phyloP scores from a whole-genome alignment of 2,329 filamentous ascomycete genomes.

The Colletotrichum sp. region DNA sequence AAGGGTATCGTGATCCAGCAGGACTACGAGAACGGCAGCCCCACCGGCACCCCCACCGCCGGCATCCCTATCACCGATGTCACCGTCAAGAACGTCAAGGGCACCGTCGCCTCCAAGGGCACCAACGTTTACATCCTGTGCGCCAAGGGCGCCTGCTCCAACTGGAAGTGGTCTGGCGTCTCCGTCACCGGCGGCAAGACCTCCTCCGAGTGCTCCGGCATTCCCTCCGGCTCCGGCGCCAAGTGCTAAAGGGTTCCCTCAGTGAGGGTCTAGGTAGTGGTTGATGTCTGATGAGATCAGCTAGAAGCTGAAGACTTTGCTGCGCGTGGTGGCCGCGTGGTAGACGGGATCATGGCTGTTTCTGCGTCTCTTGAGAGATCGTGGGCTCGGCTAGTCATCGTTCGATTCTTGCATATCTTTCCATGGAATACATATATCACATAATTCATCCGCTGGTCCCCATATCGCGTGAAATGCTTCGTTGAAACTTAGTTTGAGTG shows the following conservation, averaged over 20 bases:
- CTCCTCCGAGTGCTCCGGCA: slow-evolving; percentile 28
- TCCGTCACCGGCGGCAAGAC: slow-evolving; percentile 56
- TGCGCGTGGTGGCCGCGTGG: background rate
- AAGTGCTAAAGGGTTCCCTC: background rate
- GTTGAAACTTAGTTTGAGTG: background rate
- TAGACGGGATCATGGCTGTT: background rate
- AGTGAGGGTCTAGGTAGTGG: background rate
- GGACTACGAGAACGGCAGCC: slow-evolving; percentile 53
- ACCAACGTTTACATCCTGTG: slow-evolving; percentile 59
- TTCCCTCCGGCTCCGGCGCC: slow-evolving; percentile 26
- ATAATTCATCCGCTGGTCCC: background rate
- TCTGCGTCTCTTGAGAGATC: background rate
- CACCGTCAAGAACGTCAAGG: slow-evolving; percentile 47
- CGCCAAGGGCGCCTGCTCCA: slow-evolving; percentile 52
- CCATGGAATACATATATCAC: background rate
- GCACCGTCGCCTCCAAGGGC: slow-evolving; percentile 42
- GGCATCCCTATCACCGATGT: slow-evolving; percentile 60
- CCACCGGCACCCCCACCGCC: slow-evolving; percentile 46
- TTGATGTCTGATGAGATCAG: background rate
- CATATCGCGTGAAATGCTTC: background rate
- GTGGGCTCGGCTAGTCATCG: background rate
- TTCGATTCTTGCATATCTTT: slow-evolving; percentile 12
- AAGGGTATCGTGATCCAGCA: slow-evolving; percentile 45
- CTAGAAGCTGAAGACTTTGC: background rate
- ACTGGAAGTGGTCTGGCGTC: slow-evolving; percentile 59